These are phyloP conservation scores for Erythrophleum ivorense DNA, from an alignment of 331 rosid genomes.

Conservation along the genomic window DNA sequence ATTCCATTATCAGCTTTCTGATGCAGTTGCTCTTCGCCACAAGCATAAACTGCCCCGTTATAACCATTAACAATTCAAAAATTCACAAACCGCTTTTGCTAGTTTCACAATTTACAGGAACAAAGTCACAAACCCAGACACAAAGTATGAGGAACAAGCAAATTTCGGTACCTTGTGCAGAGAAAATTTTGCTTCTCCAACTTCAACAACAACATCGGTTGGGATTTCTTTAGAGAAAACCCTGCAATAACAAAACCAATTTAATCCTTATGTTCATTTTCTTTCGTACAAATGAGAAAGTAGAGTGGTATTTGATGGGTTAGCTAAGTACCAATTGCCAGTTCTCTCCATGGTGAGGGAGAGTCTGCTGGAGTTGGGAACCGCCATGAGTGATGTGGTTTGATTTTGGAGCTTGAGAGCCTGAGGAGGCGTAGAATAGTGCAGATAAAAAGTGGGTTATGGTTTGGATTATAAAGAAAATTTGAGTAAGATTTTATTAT, in stretches of 20 bases:
- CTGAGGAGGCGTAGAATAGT: not conserved
- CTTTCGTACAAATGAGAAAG: not conserved
- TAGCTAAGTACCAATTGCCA: slow-evolving; percentile 68
- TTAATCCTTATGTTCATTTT: not conserved
- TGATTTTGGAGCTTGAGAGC: slow-evolving; percentile 40
- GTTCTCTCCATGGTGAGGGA: slow-evolving; percentile 93
- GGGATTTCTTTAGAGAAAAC: slow-evolving; percentile 83
- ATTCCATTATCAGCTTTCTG: slow-evolving; percentile 71
- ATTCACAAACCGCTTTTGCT: not conserved
- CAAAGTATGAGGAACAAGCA: not conserved
- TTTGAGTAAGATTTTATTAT: slow-evolving; percentile 16
- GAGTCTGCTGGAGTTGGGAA: slow-evolving; percentile 42
- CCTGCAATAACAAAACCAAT: slow-evolving; percentile 51
- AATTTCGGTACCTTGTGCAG: slow-evolving; percentile 74
- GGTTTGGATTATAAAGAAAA: slow-evolving; percentile 39
- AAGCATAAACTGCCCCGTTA: slow-evolving; percentile 71
- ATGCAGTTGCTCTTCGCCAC: slow-evolving; percentile 89
- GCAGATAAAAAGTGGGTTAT: not conserved
- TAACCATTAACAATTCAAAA: slow-evolving; percentile 4
- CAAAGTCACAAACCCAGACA: not conserved
- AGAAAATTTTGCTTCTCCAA: slow-evolving; percentile 74
- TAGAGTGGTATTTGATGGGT: not conserved
- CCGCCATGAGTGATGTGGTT: slow-evolving; percentile 41
- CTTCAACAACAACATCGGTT: slow-evolving; percentile 65
- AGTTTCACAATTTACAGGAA: not conserved